Percentiles rank a stretch among this genome's conserved stretches.
Evolutionary conservation across 2,329 filamentous ascomycete species (phyloP).

Genomic region (Aphanocladium album): DNA sequence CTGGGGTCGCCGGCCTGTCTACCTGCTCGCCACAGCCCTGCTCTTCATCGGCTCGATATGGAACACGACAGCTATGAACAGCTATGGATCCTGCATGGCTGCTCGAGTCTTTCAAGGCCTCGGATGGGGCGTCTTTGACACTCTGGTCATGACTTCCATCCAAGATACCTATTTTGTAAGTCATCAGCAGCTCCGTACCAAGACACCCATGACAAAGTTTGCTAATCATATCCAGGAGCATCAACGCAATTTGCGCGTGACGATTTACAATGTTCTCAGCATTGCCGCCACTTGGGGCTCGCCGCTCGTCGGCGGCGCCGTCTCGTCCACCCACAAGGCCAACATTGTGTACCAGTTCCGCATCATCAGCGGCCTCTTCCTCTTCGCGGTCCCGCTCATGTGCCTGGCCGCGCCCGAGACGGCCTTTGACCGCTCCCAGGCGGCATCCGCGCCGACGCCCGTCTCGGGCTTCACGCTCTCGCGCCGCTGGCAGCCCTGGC

Average conservation of each 20-base stretch:
- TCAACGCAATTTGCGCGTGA: slow-evolving; percentile 41
- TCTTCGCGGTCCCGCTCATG: slow-evolving; percentile 42
- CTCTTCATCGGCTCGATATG: slow-evolving; percentile 47
- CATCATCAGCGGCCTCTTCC: slow-evolving; percentile 45
- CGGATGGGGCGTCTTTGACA: slow-evolving; percentile 56
- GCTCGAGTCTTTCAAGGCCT: slow-evolving; percentile 51
- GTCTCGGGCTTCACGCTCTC: slow-evolving; percentile 16
- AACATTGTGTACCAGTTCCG: slow-evolving; percentile 46
- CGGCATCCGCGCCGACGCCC: slow-evolving; percentile 16
- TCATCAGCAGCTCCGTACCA: not conserved
- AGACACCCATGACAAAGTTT: too few relatives aligned
- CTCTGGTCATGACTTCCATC: slow-evolving; percentile 46
- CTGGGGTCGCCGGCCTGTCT: slow-evolving; percentile 50
- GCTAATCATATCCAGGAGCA: slow-evolving; percentile 39
- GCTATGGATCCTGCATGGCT: slow-evolving; percentile 43
- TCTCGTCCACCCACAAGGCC: slow-evolving; percentile 30
- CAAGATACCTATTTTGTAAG: slow-evolving; percentile 54
- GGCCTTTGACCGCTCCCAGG: slow-evolving; percentile 39
- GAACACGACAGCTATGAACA: slow-evolving; percentile 40
- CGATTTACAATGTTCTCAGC: slow-evolving; percentile 40
- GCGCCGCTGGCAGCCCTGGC: slow-evolving; percentile 19
- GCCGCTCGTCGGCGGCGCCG: slow-evolving; percentile 48
- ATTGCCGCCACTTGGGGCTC: slow-evolving; percentile 48
- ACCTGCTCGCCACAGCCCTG: slow-evolving; percentile 40
- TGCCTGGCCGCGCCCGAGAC: slow-evolving; percentile 49